Conservation (phyloP, 331 rosid species). For the Acacia concinna region DNA sequence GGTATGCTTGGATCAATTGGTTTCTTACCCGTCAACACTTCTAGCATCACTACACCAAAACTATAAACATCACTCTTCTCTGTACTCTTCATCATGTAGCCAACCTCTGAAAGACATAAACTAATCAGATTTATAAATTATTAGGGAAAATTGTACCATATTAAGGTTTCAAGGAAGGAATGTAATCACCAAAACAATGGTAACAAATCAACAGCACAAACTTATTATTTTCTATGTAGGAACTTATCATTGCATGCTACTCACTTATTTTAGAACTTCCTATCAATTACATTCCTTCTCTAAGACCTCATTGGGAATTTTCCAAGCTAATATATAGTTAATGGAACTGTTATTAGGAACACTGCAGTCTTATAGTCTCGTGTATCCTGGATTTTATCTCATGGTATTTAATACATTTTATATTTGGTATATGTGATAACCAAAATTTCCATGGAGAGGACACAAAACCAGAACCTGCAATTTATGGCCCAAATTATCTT, state of each 20-base stretch:
- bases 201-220: too few relatives aligned
- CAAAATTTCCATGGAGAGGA: background rate
- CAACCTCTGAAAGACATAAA: conserved; percentile 43
- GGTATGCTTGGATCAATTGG: conserved; percentile 70
- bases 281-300: too few relatives aligned
- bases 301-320: background rate
- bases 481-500: background rate
- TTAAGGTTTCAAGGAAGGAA: too few relatives aligned
- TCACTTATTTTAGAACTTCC: background rate
- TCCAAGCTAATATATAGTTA: background rate
- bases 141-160: background rate
- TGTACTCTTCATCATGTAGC: conserved; percentile 65
- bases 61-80: conserved; percentile 69
- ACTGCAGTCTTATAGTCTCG: background rate
- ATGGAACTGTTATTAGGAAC: background rate
- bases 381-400: background rate
- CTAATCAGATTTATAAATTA: background rate
- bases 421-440: background rate
- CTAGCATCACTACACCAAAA: conserved; percentile 59
- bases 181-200: background rate
- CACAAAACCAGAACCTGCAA: background rate
- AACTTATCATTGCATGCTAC: background rate
- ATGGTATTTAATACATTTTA: background rate
- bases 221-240: too few relatives aligned
- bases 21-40: conserved; percentile 65